Evolutionary conservation across 805 yeast species (phyloP).

Genomic region (Yarrowia hollandica): DNA sequence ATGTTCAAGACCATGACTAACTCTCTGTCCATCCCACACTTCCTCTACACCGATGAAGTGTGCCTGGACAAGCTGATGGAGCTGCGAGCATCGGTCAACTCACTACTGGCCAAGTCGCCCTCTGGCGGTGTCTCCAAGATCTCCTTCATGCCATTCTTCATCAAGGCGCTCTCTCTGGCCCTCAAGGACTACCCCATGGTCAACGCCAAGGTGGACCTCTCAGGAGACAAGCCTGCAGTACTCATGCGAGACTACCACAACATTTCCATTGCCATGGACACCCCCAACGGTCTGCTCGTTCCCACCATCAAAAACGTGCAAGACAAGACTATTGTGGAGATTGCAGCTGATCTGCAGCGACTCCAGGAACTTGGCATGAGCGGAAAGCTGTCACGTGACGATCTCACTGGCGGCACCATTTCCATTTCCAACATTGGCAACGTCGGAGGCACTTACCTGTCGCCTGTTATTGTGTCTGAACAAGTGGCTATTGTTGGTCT

Average conservation of each 20-base stretch:
- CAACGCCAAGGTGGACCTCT: conserved; percentile 36
- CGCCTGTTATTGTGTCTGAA: conserved; percentile 40
- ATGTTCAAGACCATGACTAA: conserved; percentile 42
- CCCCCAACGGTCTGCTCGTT: conserved; percentile 41
- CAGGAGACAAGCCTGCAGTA: conserved; percentile 35
- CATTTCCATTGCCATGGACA: conserved; percentile 43
- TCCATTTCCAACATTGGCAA: conserved; percentile 42
- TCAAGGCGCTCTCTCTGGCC: conserved; percentile 41
- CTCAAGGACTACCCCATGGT: conserved; percentile 38
- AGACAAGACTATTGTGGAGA: conserved; percentile 36
- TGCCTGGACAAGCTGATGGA: conserved; percentile 36
- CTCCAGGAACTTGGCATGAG: conserved; percentile 36
- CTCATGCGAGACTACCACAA: conserved; percentile 38
- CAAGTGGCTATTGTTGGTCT: conserved; percentile 42
- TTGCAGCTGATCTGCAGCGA: conserved; percentile 38
- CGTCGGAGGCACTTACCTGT: conserved; percentile 42
- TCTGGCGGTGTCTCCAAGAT: conserved; percentile 30
- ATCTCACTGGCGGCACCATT: conserved; percentile 41
- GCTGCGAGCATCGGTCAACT: conserved; percentile 36
- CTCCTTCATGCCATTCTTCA: conserved; percentile 42
- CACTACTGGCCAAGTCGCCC: conserved; percentile 30
- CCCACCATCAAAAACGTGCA: conserved; percentile 41
- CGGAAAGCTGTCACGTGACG: conserved; percentile 38
- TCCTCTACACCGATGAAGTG: conserved; percentile 42
- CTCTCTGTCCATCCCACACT: conserved; percentile 41